Evolutionary conservation across 2,329 filamentous ascomycete species (phyloP), one percentile per base, ranked within the genome.

Genomic region (Colletotrichum eremochloae): DNA sequence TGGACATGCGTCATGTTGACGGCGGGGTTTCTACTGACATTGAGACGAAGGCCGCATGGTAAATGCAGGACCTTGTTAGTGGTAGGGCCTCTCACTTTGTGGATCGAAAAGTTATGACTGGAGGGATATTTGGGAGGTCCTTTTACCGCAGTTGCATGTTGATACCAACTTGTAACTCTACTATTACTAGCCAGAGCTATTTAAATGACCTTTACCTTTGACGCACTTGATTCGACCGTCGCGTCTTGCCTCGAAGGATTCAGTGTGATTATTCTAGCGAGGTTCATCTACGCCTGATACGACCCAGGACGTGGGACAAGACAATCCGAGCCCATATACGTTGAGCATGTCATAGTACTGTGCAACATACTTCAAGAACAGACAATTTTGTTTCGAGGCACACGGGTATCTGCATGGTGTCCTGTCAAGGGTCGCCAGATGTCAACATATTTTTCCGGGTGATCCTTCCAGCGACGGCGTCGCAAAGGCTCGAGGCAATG

Each of bases 371-470:
- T 5, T 56, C 60, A 68, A 68, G 60, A 57, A 74, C 72, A 72
- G 48, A 63, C 46, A 72, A 74, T 68, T 44, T 71, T 67, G 36
- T 61, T 71, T 67, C 42, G 58, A 60, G 56, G 63, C 36, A 68
- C 68, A 55, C 72, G 64, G 72, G 2, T 67, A 36, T 38, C 36
- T 60, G 48, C 67, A 71, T 58, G 18, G 29, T 40, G 52, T n/a
- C 31, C 50, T 52, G 44, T 48, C 46, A 42, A 55, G 2, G 11
- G 33, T 36, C 31, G 40, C 38, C 50, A 33, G 24, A 42, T 33
- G 29, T 44, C 46, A 46, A 15, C 31, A 29, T 53, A 20, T 55
- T 33, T 2, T 56, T 24, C 38, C 40, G 48, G 40, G 9, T 12
- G 36, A 8, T 18, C 42, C 14, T 61, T 15, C 40, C 5, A 12